phyloP scores from a whole-genome alignment of 1,139 yeast genomes.

The Taphrina wiesneri region DNA sequence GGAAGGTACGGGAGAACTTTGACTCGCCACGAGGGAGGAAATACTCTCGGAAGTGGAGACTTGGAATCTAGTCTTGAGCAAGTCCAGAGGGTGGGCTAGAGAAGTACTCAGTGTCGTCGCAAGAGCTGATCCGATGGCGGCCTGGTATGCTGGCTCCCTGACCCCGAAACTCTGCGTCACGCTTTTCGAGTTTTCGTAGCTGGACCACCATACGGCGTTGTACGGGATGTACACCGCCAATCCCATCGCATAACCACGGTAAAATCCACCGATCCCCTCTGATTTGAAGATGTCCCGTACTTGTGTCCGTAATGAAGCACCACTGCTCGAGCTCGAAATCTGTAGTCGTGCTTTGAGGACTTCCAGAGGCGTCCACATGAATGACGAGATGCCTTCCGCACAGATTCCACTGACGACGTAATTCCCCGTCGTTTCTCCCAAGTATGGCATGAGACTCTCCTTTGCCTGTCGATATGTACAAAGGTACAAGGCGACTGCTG shows the following conservation, averaged over 20 bases:
- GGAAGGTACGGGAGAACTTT: background rate
- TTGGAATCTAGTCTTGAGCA: constrained; percentile 52
- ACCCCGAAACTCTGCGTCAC: constrained; percentile 6
- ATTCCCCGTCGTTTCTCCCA: constrained; percentile 48
- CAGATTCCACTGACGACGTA: constrained; percentile 48
- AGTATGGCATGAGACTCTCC: constrained; percentile 46
- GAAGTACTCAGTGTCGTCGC: constrained; percentile 49
- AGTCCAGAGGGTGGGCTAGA: constrained; percentile 49
- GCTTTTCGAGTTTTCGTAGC: constrained; percentile 37
- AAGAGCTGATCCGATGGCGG: constrained; percentile 46
- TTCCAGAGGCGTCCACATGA: constrained; percentile 54
- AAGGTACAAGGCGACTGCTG: constrained; percentile 51
- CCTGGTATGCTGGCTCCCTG: constrained; percentile 23
- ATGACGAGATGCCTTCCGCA: constrained; percentile 49
- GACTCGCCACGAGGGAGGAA: background rate
- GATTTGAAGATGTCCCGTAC: constrained; percentile 43
- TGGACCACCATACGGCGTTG: constrained; percentile 40
- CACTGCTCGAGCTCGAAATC: constrained; percentile 40
- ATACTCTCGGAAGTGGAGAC: constrained; percentile 31
- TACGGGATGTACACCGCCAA: constrained; percentile 40
- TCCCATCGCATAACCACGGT: constrained; percentile 51
- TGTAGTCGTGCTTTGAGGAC: constrained; percentile 52
- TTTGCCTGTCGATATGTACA: constrained; percentile 50
- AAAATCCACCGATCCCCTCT: constrained; percentile 50
- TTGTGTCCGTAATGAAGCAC: constrained; percentile 40